Evolutionary conservation across 305 asterid species (phyloP), one percentile per base, ranked within the genome.

Genomic region (Coffea humblotiana): DNA sequence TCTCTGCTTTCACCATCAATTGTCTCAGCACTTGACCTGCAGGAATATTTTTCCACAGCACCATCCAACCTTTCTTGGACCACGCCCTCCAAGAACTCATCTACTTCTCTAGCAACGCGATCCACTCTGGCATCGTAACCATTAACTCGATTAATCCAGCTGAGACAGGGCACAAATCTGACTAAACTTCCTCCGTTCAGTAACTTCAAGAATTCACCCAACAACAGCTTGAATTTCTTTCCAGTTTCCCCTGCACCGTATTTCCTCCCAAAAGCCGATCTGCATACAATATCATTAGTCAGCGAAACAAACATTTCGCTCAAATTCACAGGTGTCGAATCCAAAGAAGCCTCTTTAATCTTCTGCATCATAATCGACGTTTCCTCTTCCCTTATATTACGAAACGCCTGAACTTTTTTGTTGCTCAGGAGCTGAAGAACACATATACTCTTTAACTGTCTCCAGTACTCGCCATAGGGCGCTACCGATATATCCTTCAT

Each of bases 221-320:
- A 72, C 27, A 88, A 78, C 35, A 52, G 40, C 84, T 78, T 60
- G 37, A 85, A 81, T 70, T 76, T 81, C 85, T 75, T 83, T 82
- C 29, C 29, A 29, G 29, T 75, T 83, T 82, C 85, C 64, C 81
- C 91, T 51, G 73, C 90, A 29, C 88, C 77, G 25, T 86, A 82
- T 40, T 16, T 81, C 56, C 64, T 77, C 27, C 96, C 94, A 93
- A 86, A 86, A 16, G 91, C 92, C 23, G 85, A 90, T 25, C 91
- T 86, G 7, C 87, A 60, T 2, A 88, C 87, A 3, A 93, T 51
- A 27, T 66, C 77, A 78, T 88, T 90, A 0, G 88, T 74, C 4
- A 88, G 23, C 0, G 86, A 73, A 74, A 83, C 56, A 19, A 85
- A 85, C 70, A 78, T 8, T 12, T 84, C 80, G 51, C 90, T 89